A percentile compares a stretch with the other conserved stretches of the same genome.
Evolutionary conservation across 2,329 filamentous ascomycete genomes (phyloP).

Genomic region (Metarhizium robertsii): DNA sequence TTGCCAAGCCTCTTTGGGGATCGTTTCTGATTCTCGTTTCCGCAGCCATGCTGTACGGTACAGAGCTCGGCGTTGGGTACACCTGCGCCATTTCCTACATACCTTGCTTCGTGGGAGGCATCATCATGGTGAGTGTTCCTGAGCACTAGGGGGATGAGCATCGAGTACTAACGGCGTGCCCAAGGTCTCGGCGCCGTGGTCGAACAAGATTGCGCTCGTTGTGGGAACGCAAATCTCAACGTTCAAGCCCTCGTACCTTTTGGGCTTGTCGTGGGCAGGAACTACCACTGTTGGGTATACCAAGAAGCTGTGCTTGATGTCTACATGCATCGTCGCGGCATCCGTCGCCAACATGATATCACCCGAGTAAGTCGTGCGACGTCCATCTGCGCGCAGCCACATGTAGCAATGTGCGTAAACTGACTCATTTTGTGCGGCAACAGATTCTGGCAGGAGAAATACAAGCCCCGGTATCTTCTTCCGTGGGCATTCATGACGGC

Average conservation of each 20-base stretch:
- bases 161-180: too few relatives aligned
- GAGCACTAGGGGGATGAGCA: background rate
- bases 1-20: slow-evolving; percentile 14
- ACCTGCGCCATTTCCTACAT: slow-evolving; percentile 17
- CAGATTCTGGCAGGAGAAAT: slow-evolving; percentile 15
- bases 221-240: slow-evolving; percentile 20
- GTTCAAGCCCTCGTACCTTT: slow-evolving; percentile 19
- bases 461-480: slow-evolving; percentile 12
- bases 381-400: background rate
- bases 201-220: slow-evolving; percentile 18
- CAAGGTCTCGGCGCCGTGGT: slow-evolving; percentile 14
- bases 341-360: slow-evolving; percentile 19
- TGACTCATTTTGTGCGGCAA: background rate
- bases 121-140: slow-evolving; percentile 10
- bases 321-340: slow-evolving; percentile 13
- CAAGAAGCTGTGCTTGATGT: slow-evolving; percentile 15
- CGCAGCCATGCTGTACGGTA: slow-evolving; percentile 12
- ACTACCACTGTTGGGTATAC: slow-evolving; percentile 15
- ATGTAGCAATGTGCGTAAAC: background rate
- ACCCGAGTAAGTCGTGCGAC: slow-evolving; percentile 14
- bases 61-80: slow-evolving; percentile 14
- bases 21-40: slow-evolving; percentile 12
- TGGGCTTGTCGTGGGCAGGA: slow-evolving; percentile 18
- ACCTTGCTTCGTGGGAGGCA: slow-evolving; percentile 14
- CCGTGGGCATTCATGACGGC: slow-evolving; percentile 16